phyloP scores from a whole-genome alignment of 176 grass and related monocot species.

The Phoenix dactylifera region DNA sequence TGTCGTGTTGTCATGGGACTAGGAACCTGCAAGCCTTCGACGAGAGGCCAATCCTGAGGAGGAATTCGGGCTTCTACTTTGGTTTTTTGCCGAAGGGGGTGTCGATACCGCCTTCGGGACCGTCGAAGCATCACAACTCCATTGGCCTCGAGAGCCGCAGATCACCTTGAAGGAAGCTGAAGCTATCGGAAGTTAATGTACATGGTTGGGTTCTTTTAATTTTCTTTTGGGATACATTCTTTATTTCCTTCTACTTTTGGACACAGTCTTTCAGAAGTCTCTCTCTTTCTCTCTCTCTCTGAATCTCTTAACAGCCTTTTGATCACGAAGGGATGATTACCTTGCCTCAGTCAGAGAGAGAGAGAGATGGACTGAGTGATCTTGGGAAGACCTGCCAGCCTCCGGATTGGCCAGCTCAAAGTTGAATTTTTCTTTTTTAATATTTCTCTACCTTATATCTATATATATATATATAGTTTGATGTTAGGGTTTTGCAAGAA shows the following conservation, averaged over 20 bases:
- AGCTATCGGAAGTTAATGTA: not conserved
- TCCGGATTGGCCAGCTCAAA: not conserved
- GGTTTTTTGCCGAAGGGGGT: constrained; percentile 1
- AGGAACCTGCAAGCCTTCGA: constrained; percentile 2
- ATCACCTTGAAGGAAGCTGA: constrained; percentile 2
- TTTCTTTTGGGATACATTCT: constrained; percentile 1
- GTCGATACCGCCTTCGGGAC: constrained; percentile 8
- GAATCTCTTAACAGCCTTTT: no score
- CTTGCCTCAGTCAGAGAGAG: not conserved
- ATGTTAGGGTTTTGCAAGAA: no score
- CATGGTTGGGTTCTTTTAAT: not conserved
- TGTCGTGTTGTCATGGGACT: not conserved
- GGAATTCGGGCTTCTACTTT: not conserved
- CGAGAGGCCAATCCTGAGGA: not conserved
- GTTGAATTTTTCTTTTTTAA: not conserved
- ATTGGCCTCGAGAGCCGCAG: not conserved
- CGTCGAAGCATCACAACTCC: constrained; percentile 17
- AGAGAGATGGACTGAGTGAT: not conserved
- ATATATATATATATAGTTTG: no score
- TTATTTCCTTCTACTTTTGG: not conserved
- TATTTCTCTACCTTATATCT: no score
- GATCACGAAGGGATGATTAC: no score
- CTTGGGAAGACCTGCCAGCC: not conserved
- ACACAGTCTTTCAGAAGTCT: not conserved
- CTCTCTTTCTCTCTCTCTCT: no score